Evolutionary conservation across 257 asterid species (phyloP).

Genomic region (Rehmannia glutinosa): DNA sequence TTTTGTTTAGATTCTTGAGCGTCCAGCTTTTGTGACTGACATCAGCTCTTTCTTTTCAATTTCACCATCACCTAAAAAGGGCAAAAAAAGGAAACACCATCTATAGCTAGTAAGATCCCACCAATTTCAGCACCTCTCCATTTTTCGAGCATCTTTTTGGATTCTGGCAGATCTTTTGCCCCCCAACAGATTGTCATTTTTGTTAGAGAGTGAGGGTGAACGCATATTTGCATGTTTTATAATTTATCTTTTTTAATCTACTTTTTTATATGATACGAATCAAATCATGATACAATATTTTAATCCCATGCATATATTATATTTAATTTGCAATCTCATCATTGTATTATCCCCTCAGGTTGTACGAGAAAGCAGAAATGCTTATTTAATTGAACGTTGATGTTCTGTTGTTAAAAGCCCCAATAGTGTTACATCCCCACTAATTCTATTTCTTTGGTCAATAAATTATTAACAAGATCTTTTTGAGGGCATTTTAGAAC

Average conservation of each 20-base stretch:
- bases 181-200: conserved; percentile 44
- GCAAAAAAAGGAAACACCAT: neutral
- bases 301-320: conserved; percentile 1
- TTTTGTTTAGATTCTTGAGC: no score
- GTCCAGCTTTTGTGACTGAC: no score
- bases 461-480: conserved; percentile 17
- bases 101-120: conserved; percentile 1
- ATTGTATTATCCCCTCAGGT: conserved; percentile 8
- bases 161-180: conserved; percentile 47
- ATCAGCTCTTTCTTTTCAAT: no score
- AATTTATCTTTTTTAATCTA: neutral
- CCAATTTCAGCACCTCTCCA: conserved; percentile 10
- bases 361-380: conserved; percentile 40
- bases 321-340: conserved; percentile 22
- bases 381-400: conserved; percentile 10
- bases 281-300: conserved; percentile 10
- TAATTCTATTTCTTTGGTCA: conserved; percentile 8
- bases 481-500: conserved; percentile 34
- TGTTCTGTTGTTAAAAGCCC: conserved; percentile 9
- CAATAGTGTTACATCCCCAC: no score
- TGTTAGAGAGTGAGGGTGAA: no score
- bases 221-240: conserved; percentile 21
- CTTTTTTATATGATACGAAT: neutral
- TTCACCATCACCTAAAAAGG: no score
- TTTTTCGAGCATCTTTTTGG: conserved; percentile 38